Evolutionary conservation across 2,329 filamentous ascomycete genomes (phyloP), one percentile per base, ranked within the genome.

Genomic region (Epichloe sp.): DNA sequence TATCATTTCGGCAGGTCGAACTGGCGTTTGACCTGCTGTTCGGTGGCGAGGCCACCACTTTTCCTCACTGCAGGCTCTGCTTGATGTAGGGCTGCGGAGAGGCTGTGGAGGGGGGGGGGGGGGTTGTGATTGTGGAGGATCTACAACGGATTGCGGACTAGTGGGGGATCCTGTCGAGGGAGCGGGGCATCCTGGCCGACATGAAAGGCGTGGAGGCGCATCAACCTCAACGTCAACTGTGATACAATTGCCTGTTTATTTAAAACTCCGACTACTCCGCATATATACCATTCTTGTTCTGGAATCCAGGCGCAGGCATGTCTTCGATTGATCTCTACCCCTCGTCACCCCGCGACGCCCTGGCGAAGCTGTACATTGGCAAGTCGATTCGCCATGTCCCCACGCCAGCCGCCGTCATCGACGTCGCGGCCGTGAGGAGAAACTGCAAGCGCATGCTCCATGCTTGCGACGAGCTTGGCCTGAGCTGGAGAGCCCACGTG

Each of bases 361-460:
- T 63, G 21, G 47, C 52, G n/a, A 47, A 54, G 23, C 51, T 49
- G 36, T 63, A 59, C 60, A 67, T 86, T 23, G 82, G 82, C 52
- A 77, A 80, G 58, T 73, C 70, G 2, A 69, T 89, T 37, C 62
- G 69, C 47, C 72, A 82, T 45, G 68, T 88, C 1, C 75, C 77
- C 15, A 81, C 80, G 0, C 87, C 87, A 1, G 77, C 83, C 1
- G 78, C 77, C 3, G 72, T 91, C 41, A 68, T 91, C 14, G 85
- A 91, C 62, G 64, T 80, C 11, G 79, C 80, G 3, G 80, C 83
- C 42, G 68, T 88, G 23, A 71, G 77, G 50, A 69, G 74, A 47
- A 88, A 91, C 60, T 91, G 86, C 65, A 66, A 72, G 54, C 72
- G 78, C 37, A 90, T 93, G 85, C 76, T 88, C 6, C 71, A 80